A percentile compares a stretch with the other conserved stretches of the same genome.
Evolutionary conservation across 2,329 filamentous ascomycete genomes (phyloP).

Genomic region (Hawksworthiomyces lignivorus): DNA sequence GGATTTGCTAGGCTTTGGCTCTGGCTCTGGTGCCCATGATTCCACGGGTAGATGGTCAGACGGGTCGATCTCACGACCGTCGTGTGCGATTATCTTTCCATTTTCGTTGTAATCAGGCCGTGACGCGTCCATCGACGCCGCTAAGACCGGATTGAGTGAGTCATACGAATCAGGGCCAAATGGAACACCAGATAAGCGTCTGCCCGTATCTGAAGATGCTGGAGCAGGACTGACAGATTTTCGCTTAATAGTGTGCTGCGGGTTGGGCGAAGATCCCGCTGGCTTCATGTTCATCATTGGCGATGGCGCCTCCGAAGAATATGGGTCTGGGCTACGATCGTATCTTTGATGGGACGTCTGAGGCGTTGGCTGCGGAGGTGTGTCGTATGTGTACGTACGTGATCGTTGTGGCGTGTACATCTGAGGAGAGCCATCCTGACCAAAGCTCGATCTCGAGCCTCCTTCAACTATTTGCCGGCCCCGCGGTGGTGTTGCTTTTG

Average conservation of each 20-base stretch:
- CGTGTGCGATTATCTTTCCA: conserved; percentile 67
- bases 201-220: conserved; percentile 27
- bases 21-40: conserved; percentile 70
- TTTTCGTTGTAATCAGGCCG: conserved; percentile 42
- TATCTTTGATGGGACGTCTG: conserved; percentile 7
- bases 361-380: conserved; percentile 7
- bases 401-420: conserved; percentile 23
- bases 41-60: conserved; percentile 73
- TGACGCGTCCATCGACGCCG: conserved; percentile 25
- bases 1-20: conserved; percentile 45
- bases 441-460: conserved; percentile 17
- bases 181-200: conserved; percentile 52
- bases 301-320: conserved; percentile 27
- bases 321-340: conserved; percentile 34
- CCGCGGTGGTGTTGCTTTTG: conserved; percentile 31
- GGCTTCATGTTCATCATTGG: conserved; percentile 26
- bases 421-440: conserved; percentile 22
- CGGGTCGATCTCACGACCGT: conserved; percentile 70
- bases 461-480: conserved; percentile 31
- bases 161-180: conserved; percentile 74
- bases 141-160: conserved; percentile 54
- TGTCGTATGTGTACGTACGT: conserved; percentile 24
- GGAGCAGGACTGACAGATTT: conserved; percentile 72
- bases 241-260: conserved; percentile 49
- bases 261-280: conserved; percentile 33